These are phyloP conservation scores for Diaporthe aspalathi DNA, from an alignment of 2,329 filamentous ascomycete genomes.

Conservation along the genomic window DNA sequence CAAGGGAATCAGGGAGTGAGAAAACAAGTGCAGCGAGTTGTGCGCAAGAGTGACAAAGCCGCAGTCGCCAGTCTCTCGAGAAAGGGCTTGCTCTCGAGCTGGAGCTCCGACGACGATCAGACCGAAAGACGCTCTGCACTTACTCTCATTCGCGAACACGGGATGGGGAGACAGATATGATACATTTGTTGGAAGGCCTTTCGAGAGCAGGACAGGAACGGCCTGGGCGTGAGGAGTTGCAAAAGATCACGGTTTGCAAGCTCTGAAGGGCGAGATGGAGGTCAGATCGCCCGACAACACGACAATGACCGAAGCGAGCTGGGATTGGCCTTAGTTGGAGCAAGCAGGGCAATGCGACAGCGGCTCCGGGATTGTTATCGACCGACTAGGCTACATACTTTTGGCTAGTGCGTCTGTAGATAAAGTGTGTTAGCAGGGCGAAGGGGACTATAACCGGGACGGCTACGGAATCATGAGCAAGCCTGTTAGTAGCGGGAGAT, in stretches of 20 bases:
- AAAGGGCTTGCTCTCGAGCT: conserved; percentile 7
- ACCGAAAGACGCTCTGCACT: conserved; percentile 3
- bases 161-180: neutral
- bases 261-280: conserved; percentile 28
- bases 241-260: conserved; percentile 28
- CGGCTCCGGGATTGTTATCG: conserved; percentile 27
- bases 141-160: conserved; percentile 26
- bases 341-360: conserved; percentile 28
- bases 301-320: conserved; percentile 30
- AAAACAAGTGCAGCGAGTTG: neutral
- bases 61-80: neutral
- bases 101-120: conserved; percentile 10
- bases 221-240: conserved; percentile 13
- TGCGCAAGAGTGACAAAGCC: conserved; percentile 11
- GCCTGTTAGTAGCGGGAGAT: neutral
- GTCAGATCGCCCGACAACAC: conserved; percentile 31
- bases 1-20: neutral
- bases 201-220: neutral
- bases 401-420: conserved; percentile 15
- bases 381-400: conserved; percentile 2
- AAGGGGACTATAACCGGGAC: neutral
- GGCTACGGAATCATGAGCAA: accelerated
- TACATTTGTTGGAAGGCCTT: conserved; percentile 21
- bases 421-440: conserved; percentile 5
- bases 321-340: conserved; percentile 8